These are phyloP conservation scores for Solanum commersonii DNA, from an alignment of 257 asterid genomes.

Conservation along the genomic window DNA sequence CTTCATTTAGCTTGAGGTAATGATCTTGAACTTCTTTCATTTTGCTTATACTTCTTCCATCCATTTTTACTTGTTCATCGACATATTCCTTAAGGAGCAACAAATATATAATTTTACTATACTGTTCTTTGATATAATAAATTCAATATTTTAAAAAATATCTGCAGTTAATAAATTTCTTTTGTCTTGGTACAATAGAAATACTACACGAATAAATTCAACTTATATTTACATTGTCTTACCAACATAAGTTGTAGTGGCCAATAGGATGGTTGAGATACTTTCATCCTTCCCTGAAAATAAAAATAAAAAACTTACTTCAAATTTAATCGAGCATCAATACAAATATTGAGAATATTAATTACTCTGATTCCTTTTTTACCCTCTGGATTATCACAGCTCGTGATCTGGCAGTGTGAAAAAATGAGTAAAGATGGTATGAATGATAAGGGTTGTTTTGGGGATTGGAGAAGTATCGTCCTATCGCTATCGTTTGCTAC, in stretches of 20 bases:
- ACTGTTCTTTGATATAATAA: no score
- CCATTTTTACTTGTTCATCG: no score
- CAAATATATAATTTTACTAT: no score
- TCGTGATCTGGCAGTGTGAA: not conserved
- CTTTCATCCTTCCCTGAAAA: no score
- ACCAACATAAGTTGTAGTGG: not conserved
- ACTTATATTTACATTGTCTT: not conserved
- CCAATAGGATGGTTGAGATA: no score
- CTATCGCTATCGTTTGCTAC: not conserved
- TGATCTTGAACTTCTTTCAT: not conserved
- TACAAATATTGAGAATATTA: no score
- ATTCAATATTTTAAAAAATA: no score
- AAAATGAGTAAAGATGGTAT: not conserved
- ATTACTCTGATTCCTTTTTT: no score
- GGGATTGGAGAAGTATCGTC: not conserved
- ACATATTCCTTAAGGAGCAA: no score
- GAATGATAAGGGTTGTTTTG: not conserved
- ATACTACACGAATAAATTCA: no score
- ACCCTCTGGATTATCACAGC: not conserved
- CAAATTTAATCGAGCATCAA: no score
- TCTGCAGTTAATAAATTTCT: not conserved
- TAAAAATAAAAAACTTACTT: rapidly evolving
- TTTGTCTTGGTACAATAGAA: not conserved
- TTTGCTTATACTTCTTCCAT: not conserved
- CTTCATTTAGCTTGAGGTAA: not conserved